Percentiles rank a stretch among this genome's conserved stretches.
These are phyloP conservation scores for Russula compacta DNA, from an alignment of 768 basidiomycete genomes.

Conservation along the genomic window DNA sequence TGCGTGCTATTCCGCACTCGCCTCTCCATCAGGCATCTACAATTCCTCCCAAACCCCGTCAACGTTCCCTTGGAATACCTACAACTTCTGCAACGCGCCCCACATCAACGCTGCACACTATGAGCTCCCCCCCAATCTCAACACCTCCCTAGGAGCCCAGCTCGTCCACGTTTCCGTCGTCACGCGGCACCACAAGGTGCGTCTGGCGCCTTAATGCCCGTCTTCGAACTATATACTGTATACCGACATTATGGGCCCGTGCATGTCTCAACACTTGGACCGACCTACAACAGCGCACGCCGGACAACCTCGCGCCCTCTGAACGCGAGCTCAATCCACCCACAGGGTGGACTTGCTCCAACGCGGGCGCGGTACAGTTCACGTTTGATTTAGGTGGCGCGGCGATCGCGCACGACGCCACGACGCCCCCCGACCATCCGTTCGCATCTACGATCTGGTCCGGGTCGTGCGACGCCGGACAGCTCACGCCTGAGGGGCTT, in stretches of 20 bases:
- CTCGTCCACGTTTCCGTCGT: slow-evolving; percentile 36
- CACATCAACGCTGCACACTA: slow-evolving; percentile 37
- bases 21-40: slow-evolving; percentile 32
- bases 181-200: slow-evolving; percentile 41
- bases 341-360: slow-evolving; percentile 34
- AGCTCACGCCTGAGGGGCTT: slow-evolving; percentile 38
- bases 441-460: slow-evolving; percentile 37
- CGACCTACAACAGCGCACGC: slow-evolving; percentile 31
- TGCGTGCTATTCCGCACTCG: background rate
- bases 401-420: slow-evolving; percentile 33
- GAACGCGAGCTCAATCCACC: slow-evolving; percentile 34
- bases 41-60: slow-evolving; percentile 36
- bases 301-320: slow-evolving; percentile 39
- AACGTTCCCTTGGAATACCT: slow-evolving; percentile 38
- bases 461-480: slow-evolving; percentile 41
- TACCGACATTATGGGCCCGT: no score
- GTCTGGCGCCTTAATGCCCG: no score
- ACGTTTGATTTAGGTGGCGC: slow-evolving; percentile 33
- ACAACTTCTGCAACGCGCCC: slow-evolving; percentile 46
- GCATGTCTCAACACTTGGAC: no score
- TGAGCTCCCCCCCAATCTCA: slow-evolving; percentile 22
- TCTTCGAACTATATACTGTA: no score
- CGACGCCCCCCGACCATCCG: slow-evolving; percentile 35
- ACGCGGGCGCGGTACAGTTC: slow-evolving; percentile 26
- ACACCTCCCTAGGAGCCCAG: slow-evolving; percentile 22